A percentile compares a stretch with the other conserved stretches of the same genome.
phyloP scores from a whole-genome alignment of 2,329 filamentous ascomycete species.

The Elsinoe australis region DNA sequence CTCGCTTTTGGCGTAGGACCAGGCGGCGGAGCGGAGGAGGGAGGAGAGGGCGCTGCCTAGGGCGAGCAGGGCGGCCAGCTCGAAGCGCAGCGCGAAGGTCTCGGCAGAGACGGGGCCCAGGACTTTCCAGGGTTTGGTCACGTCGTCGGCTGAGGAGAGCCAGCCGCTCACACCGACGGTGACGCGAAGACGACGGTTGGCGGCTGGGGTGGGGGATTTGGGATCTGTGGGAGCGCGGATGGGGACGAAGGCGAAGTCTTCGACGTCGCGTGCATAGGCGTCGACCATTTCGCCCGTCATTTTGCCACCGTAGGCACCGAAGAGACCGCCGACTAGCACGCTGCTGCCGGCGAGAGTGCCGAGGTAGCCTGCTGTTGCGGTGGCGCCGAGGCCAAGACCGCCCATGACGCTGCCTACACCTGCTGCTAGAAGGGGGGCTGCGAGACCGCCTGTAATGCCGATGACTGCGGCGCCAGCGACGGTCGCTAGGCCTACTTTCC shows the following conservation, averaged over 20 bases:
- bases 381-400: constrained; percentile 65
- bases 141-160: constrained; percentile 63
- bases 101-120: constrained; percentile 62
- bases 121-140: constrained; percentile 69
- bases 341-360: constrained; percentile 73
- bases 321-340: constrained; percentile 72
- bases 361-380: constrained; percentile 68
- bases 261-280: constrained; percentile 74
- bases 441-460: constrained; percentile 71
- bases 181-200: constrained; percentile 56
- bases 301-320: constrained; percentile 80
- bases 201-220: constrained; percentile 35
- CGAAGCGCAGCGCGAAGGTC: constrained; percentile 76
- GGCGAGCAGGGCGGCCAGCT: constrained; percentile 66
- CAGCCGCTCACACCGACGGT: constrained; percentile 78
- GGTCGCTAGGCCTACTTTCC: constrained; percentile 79
- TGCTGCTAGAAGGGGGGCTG: constrained; percentile 66
- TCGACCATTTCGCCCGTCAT: constrained; percentile 85
- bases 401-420: constrained; percentile 73
- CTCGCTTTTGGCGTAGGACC: constrained; percentile 65
- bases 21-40: constrained; percentile 73
- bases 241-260: constrained; percentile 81
- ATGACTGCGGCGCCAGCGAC: constrained; percentile 84
- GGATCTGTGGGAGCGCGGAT: constrained; percentile 53
- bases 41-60: constrained; percentile 71